Evolutionary conservation across 75 land plant species (phyloP).

Genomic region (Selaginella moellendorffii): DNA sequence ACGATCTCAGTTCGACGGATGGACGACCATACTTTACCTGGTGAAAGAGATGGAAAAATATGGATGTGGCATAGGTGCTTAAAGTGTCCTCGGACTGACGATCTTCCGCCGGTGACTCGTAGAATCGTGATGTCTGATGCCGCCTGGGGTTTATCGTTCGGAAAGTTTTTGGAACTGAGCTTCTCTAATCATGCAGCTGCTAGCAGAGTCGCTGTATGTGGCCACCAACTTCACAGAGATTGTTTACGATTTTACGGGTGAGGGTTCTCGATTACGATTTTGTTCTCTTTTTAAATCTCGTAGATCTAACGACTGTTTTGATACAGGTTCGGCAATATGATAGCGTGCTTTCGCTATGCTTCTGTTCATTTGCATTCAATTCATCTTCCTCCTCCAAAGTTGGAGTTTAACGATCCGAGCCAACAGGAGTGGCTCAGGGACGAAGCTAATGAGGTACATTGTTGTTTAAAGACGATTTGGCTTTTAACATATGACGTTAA

Average conservation of each 20-base stretch:
- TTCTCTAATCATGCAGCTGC: conserved; percentile 55
- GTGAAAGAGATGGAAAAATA: conserved; percentile 68
- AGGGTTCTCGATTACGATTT: neutral
- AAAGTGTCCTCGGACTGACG: conserved; percentile 41
- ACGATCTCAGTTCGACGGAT: conserved; percentile 50
- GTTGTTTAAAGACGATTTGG: too few species aligned
- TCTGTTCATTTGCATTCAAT: conserved; percentile 43
- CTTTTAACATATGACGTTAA: too few species aligned
- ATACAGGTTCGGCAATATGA: conserved; percentile 60
- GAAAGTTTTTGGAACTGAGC: conserved; percentile 86
- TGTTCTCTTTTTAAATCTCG: too few species aligned
- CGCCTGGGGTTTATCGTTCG: conserved; percentile 76
- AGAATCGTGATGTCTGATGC: conserved; percentile 68
- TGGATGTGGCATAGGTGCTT: conserved; percentile 99
- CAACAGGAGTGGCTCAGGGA: conserved; percentile 42
- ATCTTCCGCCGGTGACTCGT: conserved; percentile 41
- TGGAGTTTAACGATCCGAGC: conserved; percentile 45
- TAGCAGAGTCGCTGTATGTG: conserved; percentile 48
- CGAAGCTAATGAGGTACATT: conserved; percentile 60
- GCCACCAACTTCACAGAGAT: conserved; percentile 63
- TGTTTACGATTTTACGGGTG: conserved; percentile 95
- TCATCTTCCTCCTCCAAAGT: conserved; percentile 47
- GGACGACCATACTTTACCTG: conserved; percentile 33
- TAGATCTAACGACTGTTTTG: too few species aligned
- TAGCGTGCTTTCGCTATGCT: conserved; percentile 72